Conservation (phyloP, 2,329 filamentous ascomycete genomes). For the Calonectria pseudoreteaudii region DNA sequence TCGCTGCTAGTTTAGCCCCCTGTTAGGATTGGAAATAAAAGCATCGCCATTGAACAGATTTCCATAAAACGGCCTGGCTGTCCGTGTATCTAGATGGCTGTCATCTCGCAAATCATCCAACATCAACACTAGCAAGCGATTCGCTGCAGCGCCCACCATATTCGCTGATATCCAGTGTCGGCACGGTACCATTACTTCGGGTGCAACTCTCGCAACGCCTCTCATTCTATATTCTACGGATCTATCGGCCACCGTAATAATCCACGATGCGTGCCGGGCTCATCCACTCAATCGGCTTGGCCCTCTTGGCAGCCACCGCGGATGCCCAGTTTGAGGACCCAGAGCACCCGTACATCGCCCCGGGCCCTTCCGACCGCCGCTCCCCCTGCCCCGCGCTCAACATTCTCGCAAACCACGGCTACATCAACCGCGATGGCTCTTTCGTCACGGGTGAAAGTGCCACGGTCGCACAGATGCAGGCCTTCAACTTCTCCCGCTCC, state of each 20-base stretch:
- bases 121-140: background rate
- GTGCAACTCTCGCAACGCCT: background rate
- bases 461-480: background rate
- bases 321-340: background rate
- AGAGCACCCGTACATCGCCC: conserved; percentile 3
- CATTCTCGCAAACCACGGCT: conserved; percentile 1
- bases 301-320: background rate
- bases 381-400: background rate
- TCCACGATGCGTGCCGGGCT: background rate
- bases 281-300: background rate
- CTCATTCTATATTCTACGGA: background rate
- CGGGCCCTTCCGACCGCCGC: background rate
- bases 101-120: background rate
- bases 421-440: conserved; percentile 1
- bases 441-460: background rate
- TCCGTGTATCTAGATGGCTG: background rate
- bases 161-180: background rate
- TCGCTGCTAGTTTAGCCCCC: background rate
- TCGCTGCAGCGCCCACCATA: background rate
- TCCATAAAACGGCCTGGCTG: background rate
- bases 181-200: background rate
- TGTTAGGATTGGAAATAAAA: background rate
- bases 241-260: background rate
- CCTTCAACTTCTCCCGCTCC: conserved; percentile 2
- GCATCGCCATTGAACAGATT: background rate